Evolutionary conservation across 2,329 filamentous ascomycete genomes (phyloP).

Genomic region (Chrysoporthe austroafricana): DNA sequence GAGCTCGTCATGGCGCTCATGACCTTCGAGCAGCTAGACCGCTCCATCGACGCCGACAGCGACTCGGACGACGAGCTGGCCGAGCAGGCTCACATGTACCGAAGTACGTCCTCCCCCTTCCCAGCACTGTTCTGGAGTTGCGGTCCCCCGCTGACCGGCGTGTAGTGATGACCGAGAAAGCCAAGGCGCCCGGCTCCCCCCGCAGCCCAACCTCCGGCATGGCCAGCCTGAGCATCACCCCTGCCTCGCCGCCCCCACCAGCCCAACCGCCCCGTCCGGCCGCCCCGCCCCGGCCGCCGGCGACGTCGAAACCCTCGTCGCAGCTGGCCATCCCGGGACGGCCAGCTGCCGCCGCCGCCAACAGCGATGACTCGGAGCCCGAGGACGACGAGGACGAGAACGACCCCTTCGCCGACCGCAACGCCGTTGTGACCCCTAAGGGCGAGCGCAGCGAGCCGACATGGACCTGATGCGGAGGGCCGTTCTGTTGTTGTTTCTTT

Average conservation of each 20-base stretch:
- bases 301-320: conserved; percentile 54
- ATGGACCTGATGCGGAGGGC: conserved; percentile 33
- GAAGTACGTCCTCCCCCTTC: conserved; percentile 49
- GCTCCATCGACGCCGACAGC: conserved; percentile 76
- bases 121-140: neutral
- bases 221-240: conserved; percentile 48
- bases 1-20: conserved; percentile 92
- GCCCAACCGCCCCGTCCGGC: conserved; percentile 45
- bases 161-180: conserved; percentile 57
- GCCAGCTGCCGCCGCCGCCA: conserved; percentile 48
- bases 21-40: conserved; percentile 92
- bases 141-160: neutral
- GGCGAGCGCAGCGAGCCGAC: conserved; percentile 44
- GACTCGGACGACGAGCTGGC: conserved; percentile 71
- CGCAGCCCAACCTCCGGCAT: conserved; percentile 47
- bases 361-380: conserved; percentile 50
- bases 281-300: conserved; percentile 52
- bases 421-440: conserved; percentile 59
- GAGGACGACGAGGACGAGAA: conserved; percentile 78
- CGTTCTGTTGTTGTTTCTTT: neutral
- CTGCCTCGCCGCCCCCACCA: conserved; percentile 37
- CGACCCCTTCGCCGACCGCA: conserved; percentile 84
- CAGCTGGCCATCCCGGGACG: conserved; percentile 49
- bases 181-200: conserved; percentile 51
- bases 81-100: conserved; percentile 68